Conservation (phyloP, 352 stramenopile genomes). For the Labyrinthula sp. region DNA sequence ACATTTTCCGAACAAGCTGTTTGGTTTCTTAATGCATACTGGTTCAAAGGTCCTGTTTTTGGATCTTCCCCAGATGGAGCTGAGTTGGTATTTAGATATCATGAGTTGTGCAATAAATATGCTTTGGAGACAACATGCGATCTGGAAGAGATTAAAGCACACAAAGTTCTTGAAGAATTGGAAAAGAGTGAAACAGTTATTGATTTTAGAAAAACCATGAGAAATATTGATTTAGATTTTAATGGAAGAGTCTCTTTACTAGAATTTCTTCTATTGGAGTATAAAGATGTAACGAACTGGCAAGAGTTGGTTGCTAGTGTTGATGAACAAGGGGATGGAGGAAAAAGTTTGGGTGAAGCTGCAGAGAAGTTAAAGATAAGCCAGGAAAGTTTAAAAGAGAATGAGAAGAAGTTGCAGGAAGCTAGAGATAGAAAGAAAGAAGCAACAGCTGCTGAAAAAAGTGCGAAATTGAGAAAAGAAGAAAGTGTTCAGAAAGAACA, state of each 20-base stretch:
- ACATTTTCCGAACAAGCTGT: constrained; percentile 29
- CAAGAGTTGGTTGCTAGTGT: constrained; percentile 29
- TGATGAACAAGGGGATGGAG: constrained; percentile 11
- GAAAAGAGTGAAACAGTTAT: constrained; percentile 30
- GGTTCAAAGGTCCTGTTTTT: constrained; percentile 28
- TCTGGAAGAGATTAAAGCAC: constrained; percentile 32
- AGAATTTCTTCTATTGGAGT: constrained; percentile 35
- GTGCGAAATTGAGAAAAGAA: constrained; percentile 15
- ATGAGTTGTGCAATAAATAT: too few relatives aligned
- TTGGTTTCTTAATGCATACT: constrained; percentile 33
- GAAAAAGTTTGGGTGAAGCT: constrained; percentile 20
- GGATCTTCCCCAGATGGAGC: constrained; percentile 12
- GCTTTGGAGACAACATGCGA: constrained; percentile 28
- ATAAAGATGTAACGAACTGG: constrained; percentile 32
- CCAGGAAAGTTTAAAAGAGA: constrained; percentile 17
- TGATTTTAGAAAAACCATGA: constrained; percentile 32
- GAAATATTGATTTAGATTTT: constrained; percentile 35
- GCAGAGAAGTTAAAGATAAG: constrained; percentile 8
- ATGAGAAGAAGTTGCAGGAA: constrained; percentile 25
- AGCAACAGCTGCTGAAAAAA: constrained; percentile 1
- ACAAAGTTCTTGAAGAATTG: constrained; percentile 29
- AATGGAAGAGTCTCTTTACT: constrained; percentile 33
- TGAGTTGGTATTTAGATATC: too few relatives aligned
- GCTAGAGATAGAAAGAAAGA: too few relatives aligned
- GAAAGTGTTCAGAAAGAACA: constrained; percentile 10